phyloP scores from a whole-genome alignment of 306 rosid genomes.

The Vicia villosa region DNA sequence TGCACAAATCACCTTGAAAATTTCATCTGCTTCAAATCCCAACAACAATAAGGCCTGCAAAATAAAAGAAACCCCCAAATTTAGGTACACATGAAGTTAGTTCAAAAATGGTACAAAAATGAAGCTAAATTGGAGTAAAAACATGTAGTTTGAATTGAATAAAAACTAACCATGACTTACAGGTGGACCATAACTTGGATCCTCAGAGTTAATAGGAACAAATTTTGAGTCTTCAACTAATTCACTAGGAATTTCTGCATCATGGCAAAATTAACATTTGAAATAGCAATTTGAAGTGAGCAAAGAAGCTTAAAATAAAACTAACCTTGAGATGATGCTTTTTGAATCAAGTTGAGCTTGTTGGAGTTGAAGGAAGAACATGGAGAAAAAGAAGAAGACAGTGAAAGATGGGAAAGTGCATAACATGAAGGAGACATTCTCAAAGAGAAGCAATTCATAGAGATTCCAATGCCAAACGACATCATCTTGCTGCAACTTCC shows the following conservation, averaged over 20 bases:
- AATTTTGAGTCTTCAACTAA: constrained; percentile 83
- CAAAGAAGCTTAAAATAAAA: neutral
- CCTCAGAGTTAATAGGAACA: constrained; percentile 81
- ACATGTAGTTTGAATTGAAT: constrained; percentile 28
- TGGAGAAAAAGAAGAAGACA: constrained; percentile 27
- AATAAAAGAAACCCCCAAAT: neutral
- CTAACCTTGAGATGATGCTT: constrained; percentile 69
- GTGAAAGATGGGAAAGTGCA: constrained; percentile 28
- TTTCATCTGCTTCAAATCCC: constrained; percentile 81
- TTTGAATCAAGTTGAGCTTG: constrained; percentile 44
- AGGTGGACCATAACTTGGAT: constrained; percentile 86
- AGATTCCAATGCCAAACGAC: constrained; percentile 50
- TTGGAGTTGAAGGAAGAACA: constrained; percentile 31
- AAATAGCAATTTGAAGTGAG: no score
- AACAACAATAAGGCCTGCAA: constrained; percentile 76
- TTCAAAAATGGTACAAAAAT: neutral
- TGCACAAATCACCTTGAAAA: constrained; percentile 56
- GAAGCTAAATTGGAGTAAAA: constrained; percentile 1
- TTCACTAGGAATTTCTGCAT: constrained; percentile 65
- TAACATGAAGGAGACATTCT: constrained; percentile 22
- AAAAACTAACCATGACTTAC: constrained; percentile 87
- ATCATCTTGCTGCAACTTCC: constrained; percentile 28
- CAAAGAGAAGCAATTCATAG: constrained; percentile 34
- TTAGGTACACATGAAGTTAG: constrained; percentile 7
- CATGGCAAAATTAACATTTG: neutral